Conservation (phyloP, 129 eudicot genomes). For the Logfia minima region DNA sequence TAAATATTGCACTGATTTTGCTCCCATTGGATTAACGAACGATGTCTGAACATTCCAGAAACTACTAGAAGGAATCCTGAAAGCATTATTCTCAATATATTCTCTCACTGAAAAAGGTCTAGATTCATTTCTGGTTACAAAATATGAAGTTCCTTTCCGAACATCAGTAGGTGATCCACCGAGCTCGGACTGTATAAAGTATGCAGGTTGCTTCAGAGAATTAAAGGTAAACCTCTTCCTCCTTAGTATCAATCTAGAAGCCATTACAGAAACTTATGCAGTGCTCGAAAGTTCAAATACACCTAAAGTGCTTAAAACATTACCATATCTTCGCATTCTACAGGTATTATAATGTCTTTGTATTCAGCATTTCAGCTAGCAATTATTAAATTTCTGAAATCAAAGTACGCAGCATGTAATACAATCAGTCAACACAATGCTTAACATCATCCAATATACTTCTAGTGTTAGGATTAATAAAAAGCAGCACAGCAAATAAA, state of each 20-base stretch:
- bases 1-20: constrained; percentile 34
- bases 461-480: neutral
- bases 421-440: neutral
- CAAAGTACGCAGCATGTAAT: neutral
- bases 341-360: neutral
- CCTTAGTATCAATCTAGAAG: constrained; percentile 59
- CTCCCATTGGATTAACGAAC: constrained; percentile 19
- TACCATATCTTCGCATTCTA: neutral
- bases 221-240: constrained; percentile 43
- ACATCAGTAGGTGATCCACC: constrained; percentile 31
- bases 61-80: constrained; percentile 20
- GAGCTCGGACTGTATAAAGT: constrained; percentile 29
- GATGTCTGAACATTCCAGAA: constrained; percentile 22
- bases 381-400: neutral
- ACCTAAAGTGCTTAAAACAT: neutral
- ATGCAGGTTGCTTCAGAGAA: constrained; percentile 36
- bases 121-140: constrained; percentile 21
- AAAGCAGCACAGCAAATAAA: neutral
- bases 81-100: constrained; percentile 22
- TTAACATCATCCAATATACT: neutral
- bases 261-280: constrained; percentile 42
- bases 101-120: constrained; percentile 30
- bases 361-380: neutral
- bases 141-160: constrained; percentile 27
- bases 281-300: constrained; percentile 29